A percentile compares a stretch with the other conserved stretches of the same genome.
Conservation (phyloP, 139 green algal species). For the Chlamydomonas sp. region DNA sequence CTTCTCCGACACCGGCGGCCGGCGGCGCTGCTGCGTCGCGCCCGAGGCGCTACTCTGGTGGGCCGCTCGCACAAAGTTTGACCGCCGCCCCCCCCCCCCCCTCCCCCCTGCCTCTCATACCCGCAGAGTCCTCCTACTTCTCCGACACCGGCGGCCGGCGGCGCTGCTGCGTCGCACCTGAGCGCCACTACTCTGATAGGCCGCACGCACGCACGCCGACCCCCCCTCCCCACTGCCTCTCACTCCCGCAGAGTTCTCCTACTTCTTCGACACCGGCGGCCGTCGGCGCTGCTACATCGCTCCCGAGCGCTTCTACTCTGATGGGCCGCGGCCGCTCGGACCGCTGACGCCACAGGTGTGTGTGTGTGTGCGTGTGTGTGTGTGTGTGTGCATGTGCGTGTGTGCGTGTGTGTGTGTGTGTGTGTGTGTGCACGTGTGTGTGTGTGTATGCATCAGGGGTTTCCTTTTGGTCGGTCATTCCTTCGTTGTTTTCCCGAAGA, state of each 20-base stretch:
- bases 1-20: no score
- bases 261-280: conserved; percentile 92
- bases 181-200: no score
- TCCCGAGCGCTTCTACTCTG: conserved; percentile 77
- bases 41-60: no score
- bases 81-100: no score
- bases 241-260: conserved; percentile 86
- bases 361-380: not conserved
- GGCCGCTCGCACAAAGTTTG: no score
- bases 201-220: not conserved
- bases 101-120: no score
- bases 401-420: conserved; percentile 1
- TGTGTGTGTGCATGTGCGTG: not conserved
- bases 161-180: no score
- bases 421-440: not conserved
- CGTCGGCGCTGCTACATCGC: conserved; percentile 89
- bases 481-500: no score
- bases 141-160: no score
- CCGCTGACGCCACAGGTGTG: conserved; percentile 30
- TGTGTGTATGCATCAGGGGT: no score
- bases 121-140: no score
- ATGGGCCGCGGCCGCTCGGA: conserved; percentile 14
- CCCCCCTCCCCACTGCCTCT: not conserved
- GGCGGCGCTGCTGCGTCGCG: conserved; percentile 88
- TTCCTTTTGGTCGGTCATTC: no score